Conservation (phyloP, 345 rosid genomes). For the Odontarrhena argentea region DNA sequence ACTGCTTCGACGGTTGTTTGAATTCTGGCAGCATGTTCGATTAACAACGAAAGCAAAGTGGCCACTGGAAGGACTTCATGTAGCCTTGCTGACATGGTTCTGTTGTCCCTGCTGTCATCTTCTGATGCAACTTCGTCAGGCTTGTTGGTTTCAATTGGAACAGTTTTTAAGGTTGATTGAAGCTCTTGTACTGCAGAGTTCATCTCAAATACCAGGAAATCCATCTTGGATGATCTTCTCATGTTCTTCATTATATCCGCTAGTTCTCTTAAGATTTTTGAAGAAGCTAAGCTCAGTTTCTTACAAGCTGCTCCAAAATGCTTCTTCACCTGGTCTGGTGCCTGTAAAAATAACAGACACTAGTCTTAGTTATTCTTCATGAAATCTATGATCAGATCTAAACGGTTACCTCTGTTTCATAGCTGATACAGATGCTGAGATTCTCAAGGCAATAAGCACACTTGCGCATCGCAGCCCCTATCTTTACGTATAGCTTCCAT, state of each 20-base stretch:
- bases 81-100: conserved; percentile 34
- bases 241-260: conserved; percentile 47
- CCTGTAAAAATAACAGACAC: conserved; percentile 41
- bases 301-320: conserved; percentile 48
- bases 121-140: conserved; percentile 32
- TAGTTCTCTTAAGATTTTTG: conserved; percentile 55
- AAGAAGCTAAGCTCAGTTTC: conserved; percentile 47
- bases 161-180: conserved; percentile 50
- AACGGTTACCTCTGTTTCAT: conserved; percentile 51
- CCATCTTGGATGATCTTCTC: conserved; percentile 52
- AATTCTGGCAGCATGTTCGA: conserved; percentile 57
- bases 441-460: conserved; percentile 71
- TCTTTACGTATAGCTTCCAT: conserved; percentile 74
- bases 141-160: conserved; percentile 40
- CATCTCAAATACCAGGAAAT: conserved; percentile 53
- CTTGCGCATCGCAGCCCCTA: conserved; percentile 61
- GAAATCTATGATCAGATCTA: neutral
- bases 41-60: conserved; percentile 58
- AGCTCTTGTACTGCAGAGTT: conserved; percentile 58
- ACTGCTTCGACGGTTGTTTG: conserved; percentile 52
- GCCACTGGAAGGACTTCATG: conserved; percentile 60
- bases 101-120: conserved; percentile 25
- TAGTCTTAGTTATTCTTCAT: conserved; percentile 13
- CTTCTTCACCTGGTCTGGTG: conserved; percentile 49
- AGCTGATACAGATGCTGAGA: conserved; percentile 48